phyloP scores from a whole-genome alignment of 2,329 filamentous ascomycete genomes.

The Aspergillus sojae region DNA sequence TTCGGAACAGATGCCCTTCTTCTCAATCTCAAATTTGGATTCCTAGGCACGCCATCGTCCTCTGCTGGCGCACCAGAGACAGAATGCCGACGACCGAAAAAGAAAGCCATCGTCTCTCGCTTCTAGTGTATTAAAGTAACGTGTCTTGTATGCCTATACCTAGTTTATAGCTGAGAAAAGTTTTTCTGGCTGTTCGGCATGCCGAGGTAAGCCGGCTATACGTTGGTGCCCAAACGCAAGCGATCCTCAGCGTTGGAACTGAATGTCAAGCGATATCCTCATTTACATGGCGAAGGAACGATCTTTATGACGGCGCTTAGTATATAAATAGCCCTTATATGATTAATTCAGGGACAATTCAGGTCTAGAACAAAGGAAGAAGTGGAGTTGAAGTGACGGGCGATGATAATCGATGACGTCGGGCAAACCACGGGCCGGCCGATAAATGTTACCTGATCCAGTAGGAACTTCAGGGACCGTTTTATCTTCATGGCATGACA shows the following conservation, averaged over 20 bases:
- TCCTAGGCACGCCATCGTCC: slow-evolving; percentile 5
- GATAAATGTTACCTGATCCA: slow-evolving; percentile 1
- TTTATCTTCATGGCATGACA: not conserved
- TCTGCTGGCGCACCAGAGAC: slow-evolving; percentile 19
- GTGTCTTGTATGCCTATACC: not conserved
- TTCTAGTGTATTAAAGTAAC: not conserved
- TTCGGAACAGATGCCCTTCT: slow-evolving; percentile 16
- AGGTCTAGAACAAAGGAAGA: not conserved
- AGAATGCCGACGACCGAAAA: slow-evolving; percentile 33
- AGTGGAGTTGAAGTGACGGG: not conserved
- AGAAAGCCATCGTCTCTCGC: slow-evolving; percentile 24
- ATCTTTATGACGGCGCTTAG: not conserved
- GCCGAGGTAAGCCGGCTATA: not conserved
- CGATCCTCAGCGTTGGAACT: not conserved
- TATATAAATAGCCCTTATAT: not conserved
- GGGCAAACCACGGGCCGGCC: not conserved
- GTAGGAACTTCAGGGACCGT: not conserved
- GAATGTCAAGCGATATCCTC: not conserved
- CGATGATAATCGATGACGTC: slow-evolving; percentile 6
- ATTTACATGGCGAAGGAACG: not conserved
- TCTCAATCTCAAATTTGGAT: slow-evolving; percentile 4
- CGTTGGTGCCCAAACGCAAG: not conserved
- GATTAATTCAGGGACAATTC: not conserved
- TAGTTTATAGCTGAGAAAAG: not conserved
- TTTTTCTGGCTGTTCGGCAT: not conserved